Evolutionary conservation across 164 flowering plant species (phyloP).

Genomic region (Amborella trichopoda): DNA sequence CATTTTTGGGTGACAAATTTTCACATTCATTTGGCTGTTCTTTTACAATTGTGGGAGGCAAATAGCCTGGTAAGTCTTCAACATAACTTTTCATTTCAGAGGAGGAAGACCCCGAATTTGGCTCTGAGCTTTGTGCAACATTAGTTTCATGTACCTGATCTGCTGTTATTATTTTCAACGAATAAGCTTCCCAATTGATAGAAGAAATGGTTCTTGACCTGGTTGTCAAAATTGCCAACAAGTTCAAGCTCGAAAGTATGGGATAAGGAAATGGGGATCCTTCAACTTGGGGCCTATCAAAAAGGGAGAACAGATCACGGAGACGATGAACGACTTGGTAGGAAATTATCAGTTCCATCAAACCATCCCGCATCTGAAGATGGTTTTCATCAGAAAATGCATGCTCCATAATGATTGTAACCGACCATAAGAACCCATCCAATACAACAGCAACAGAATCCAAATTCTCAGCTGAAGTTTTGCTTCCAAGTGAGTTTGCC

Average conservation of each 20-base stretch:
- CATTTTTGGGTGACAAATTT: too few relatives aligned
- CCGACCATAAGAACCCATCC: slow-evolving; percentile 69
- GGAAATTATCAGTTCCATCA: slow-evolving; percentile 67
- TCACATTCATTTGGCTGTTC: too few relatives aligned
- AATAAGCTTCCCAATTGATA: slow-evolving; percentile 52
- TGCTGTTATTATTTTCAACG: slow-evolving; percentile 9
- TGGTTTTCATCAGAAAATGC: slow-evolving; percentile 49
- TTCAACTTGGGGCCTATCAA: slow-evolving; percentile 91
- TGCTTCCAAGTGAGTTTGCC: slow-evolving; percentile 20
- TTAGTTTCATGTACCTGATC: slow-evolving; percentile 16
- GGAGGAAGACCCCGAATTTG: too few relatives aligned
- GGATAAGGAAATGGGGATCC: slow-evolving; percentile 89
- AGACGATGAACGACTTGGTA: slow-evolving; percentile 79
- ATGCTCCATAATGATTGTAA: slow-evolving; percentile 54
- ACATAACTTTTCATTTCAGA: too few relatives aligned
- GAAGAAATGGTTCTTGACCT: slow-evolving; percentile 27
- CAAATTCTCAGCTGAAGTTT: slow-evolving; percentile 48
- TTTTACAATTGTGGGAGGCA: too few relatives aligned
- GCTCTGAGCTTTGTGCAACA: slow-evolving; percentile 7
- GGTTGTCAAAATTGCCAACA: slow-evolving; percentile 61
- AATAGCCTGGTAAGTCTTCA: too few relatives aligned
- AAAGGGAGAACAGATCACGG: slow-evolving; percentile 86
- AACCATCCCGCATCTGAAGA: slow-evolving; percentile 71
- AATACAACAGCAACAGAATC: slow-evolving; percentile 68
- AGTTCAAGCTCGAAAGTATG: slow-evolving; percentile 59